Conservation (phyloP, 345 rosid genomes). For the Laguncularia racemosa region DNA sequence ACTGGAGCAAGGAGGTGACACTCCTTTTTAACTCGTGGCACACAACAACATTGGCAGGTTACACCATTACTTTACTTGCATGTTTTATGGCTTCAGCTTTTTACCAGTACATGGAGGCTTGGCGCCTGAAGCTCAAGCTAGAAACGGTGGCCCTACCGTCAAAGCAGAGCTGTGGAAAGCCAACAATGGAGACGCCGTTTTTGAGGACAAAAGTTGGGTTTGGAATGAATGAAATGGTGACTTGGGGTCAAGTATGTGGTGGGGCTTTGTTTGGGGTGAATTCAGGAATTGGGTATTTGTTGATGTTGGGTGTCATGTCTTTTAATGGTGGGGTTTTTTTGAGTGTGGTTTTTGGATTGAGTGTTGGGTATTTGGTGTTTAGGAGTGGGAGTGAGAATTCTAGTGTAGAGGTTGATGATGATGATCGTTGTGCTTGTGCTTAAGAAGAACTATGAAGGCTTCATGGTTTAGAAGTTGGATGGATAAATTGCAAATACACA, state of each 20-base stretch:
- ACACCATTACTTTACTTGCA: conserved; percentile 47
- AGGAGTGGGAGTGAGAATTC: background rate
- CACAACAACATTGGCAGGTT: conserved; percentile 42
- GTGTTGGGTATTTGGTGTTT: conserved; percentile 25
- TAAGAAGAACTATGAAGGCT: too few relatives aligned
- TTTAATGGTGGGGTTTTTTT: conserved; percentile 67
- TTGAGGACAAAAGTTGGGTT: conserved; percentile 9
- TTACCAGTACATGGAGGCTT: conserved; percentile 50
- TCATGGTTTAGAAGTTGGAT: too few relatives aligned
- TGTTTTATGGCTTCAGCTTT: conserved; percentile 44
- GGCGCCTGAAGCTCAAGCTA: conserved; percentile 30
- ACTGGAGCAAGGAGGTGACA: conserved; percentile 57
- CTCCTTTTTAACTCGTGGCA: conserved; percentile 51
- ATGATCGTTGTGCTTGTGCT: background rate
- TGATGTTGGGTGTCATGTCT: conserved; percentile 67
- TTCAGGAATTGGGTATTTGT: conserved; percentile 49
- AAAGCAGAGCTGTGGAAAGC: conserved; percentile 2
- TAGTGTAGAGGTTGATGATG: background rate
- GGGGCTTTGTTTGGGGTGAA: conserved; percentile 20
- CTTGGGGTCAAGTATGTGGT: background rate
- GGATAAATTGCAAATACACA: too few relatives aligned
- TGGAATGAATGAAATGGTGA: conserved; percentile 1
- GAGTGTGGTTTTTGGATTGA: conserved; percentile 47
- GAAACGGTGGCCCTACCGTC: conserved; percentile 8
- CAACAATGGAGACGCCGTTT: conserved; percentile 19